These are phyloP conservation scores for Xylariaceae sp. DNA, from an alignment of 2,329 filamentous ascomycete genomes.

Conservation along the genomic window DNA sequence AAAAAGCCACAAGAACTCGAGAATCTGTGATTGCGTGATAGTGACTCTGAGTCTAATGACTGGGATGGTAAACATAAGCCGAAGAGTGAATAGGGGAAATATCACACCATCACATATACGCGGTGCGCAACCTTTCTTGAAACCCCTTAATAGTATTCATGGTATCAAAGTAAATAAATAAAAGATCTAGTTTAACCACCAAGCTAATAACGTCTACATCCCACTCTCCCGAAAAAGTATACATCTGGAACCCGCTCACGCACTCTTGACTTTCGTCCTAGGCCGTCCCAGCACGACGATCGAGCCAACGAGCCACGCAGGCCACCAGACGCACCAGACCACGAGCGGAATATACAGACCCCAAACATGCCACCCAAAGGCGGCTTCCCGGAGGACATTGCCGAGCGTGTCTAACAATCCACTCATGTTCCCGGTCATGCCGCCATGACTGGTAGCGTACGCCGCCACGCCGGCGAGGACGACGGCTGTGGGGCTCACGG, in stretches of 20 bases:
- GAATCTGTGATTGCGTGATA: too few species aligned
- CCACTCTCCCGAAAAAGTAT: neutral
- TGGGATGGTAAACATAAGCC: too few species aligned
- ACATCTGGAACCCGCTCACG: neutral
- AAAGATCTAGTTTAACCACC: neutral
- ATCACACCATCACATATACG: too few species aligned
- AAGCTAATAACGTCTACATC: neutral
- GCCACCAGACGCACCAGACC: conserved; percentile 95
- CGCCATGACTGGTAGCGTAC: conserved; percentile 22
- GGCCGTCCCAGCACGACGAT: conserved; percentile 46
- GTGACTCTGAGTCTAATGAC: too few species aligned
- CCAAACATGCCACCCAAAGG: conserved; percentile 84
- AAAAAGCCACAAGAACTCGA: too few species aligned
- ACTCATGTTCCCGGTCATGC: neutral
- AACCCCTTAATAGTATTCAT: too few species aligned
- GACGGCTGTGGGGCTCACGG: conserved; percentile 56
- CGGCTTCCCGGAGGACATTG: conserved; percentile 63
- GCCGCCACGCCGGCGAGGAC: conserved; percentile 48
- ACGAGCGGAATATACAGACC: conserved; percentile 84
- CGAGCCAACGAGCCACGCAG: conserved; percentile 71
- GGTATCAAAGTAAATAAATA: too few species aligned
- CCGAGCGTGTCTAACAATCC: conserved; percentile 35
- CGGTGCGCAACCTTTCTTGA: too few species aligned
- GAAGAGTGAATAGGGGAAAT: too few species aligned
- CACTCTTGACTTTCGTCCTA: conserved; percentile 17